Base-by-base conservation (phyloP, 2,329 filamentous ascomycete species). In the Cladosporium halotolerans region DNA sequence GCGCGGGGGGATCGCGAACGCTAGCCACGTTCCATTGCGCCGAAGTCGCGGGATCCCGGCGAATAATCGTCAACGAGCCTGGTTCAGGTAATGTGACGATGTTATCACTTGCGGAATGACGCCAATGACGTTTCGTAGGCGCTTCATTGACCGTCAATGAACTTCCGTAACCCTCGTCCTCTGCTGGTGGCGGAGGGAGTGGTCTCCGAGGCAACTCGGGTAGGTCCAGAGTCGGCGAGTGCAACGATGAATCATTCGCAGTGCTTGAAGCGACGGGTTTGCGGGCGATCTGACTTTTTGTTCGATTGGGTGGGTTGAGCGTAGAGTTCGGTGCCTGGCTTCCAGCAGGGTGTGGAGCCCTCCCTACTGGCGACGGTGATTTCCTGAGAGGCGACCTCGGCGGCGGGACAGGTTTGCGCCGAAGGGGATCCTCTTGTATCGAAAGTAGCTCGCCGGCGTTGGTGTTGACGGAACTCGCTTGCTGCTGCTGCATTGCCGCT, bases 21-120 rank as follows among this genome's bases (percentile, higher is more conserved):
- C 67, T 71, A 43, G 73, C 76, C 18, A 78, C 73, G 55, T 78
- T 78, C 76, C 75, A 78, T 60, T 79, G 76, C 23, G 71, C 70
- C 16, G 70, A 69, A 38, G 75, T 73, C 39, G 69, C 65, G 39
- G 76, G 75, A 61, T 79, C 75, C 28, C 76, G 72, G 28, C 76
- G 70, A 45, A 79, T 79, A n/a, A 79, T 66, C 1, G 74, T 77
- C 33, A 78, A 64, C 16, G 53, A 63, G 3, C 45, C 45, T 13
- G 32, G 40, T 32, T 49, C 45, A 58, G 46, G 39, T 63, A 62
- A 31, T 28, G 2, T 38, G 6, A 11, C 9, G 14, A 13, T 38
- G 16, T 13, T 38, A 11, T 32, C 16, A 40, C n/a, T 28, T 42
- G 16, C 7, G 5, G 62, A 62, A 38, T 57, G 57, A 2, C 60